Conservation (phyloP, 179 eudicot species). For the Beta lomatogona region DNA sequence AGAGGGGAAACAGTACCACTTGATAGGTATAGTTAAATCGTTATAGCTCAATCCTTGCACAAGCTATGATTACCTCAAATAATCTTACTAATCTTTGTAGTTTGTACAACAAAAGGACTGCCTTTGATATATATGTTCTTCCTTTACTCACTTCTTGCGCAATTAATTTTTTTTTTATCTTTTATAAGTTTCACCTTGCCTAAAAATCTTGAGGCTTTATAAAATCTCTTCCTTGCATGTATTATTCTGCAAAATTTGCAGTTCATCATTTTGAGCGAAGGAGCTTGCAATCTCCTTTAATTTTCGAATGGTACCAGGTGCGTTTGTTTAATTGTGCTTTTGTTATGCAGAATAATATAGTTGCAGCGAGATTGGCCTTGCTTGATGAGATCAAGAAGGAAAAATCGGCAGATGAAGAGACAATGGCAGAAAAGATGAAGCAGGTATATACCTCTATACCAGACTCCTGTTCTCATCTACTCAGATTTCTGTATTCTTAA, state of each 20-base stretch:
- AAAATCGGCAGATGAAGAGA: slow-evolving; percentile 14
- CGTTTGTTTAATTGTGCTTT: background rate
- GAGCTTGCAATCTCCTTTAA: background rate
- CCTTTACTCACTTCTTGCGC: background rate
- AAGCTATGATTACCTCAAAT: background rate
- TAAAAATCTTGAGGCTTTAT: background rate
- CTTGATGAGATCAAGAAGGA: slow-evolving; percentile 17
- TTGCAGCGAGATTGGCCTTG: slow-evolving; percentile 19
- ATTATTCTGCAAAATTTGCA: too few relatives aligned
- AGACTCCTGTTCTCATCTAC: background rate
- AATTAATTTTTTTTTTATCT: background rate
- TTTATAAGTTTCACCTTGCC: slow-evolving; percentile 1
- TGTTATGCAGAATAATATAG: background rate
- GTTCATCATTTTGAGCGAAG: slow-evolving; percentile 9
- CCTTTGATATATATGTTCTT: slow-evolving; percentile 11
- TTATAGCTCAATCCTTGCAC: background rate
- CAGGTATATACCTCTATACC: slow-evolving; percentile 5
- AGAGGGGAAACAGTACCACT: slow-evolving; percentile 20
- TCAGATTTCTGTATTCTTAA: background rate
- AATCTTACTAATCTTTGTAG: background rate
- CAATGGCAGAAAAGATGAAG: slow-evolving; percentile 16
- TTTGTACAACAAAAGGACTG: background rate
- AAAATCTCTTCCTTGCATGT: background rate
- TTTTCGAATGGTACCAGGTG: background rate
- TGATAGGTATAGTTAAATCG: too few relatives aligned